phyloP scores from a whole-genome alignment of 345 rosid genomes.

The Eucalyptus albens region DNA sequence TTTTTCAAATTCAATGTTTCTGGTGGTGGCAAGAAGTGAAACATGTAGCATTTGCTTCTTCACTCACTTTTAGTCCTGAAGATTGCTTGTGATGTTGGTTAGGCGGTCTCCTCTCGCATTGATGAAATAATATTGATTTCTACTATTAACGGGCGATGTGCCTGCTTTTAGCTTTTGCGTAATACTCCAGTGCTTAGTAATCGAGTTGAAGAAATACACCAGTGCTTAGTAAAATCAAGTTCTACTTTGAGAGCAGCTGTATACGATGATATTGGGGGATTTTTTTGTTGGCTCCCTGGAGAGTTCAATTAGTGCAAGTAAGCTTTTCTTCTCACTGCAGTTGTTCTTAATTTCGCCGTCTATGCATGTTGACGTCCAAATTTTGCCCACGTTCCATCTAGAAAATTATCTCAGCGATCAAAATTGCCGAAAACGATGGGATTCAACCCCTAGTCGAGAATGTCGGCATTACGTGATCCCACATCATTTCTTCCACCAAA shows the following conservation, averaged over 20 bases:
- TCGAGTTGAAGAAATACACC: background rate
- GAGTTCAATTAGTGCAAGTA: background rate
- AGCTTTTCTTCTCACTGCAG: background rate
- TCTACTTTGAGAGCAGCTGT: background rate
- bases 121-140: background rate
- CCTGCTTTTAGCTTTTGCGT: background rate
- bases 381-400: background rate
- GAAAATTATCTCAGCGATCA: background rate
- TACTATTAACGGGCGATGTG: background rate
- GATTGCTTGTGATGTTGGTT: background rate
- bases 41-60: background rate
- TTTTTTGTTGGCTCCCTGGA: background rate
- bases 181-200: background rate
- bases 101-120: background rate
- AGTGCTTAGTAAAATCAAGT: background rate
- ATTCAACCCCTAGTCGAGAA: background rate
- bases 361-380: background rate
- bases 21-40: slow-evolving; percentile 96
- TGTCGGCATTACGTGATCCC: background rate
- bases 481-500: background rate
- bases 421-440: background rate
- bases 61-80: background rate
- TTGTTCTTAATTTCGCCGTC: background rate
- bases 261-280: background rate
- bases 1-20: slow-evolving; percentile 98